Conservation (phyloP, 768 basidiomycete species). For the Psilocybe tampanensis region DNA sequence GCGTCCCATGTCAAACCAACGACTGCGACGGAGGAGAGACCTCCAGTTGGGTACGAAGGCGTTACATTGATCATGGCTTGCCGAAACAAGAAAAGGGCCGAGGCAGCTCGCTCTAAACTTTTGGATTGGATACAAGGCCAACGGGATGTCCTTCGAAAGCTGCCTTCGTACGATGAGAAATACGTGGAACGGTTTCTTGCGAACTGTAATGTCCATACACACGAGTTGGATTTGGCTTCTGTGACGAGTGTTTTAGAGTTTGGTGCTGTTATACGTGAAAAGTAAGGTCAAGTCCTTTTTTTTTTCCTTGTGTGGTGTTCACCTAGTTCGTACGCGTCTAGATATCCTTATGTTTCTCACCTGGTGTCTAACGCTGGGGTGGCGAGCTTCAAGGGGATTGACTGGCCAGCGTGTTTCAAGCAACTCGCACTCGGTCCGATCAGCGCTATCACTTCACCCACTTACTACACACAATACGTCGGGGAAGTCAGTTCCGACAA, state of each 20-base stretch:
- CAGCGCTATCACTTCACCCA: constrained; percentile 52
- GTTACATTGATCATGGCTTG: constrained; percentile 84
- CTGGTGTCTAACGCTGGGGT: constrained; percentile 82
- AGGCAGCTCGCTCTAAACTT: constrained; percentile 59
- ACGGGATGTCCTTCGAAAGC: constrained; percentile 38
- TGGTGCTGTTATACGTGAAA: constrained; percentile 50
- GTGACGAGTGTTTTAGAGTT: constrained; percentile 66
- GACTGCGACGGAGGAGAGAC: constrained; percentile 13
- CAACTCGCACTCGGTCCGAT: constrained; percentile 52
- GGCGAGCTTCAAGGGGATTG: constrained; percentile 55
- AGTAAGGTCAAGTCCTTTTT: constrained; percentile 39
- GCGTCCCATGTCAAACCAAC: constrained; percentile 27
- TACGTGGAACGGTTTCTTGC: constrained; percentile 60
- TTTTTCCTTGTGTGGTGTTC: constrained; percentile 6
- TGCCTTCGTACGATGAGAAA: constrained; percentile 42
- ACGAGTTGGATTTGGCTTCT: constrained; percentile 64
- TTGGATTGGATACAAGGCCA: constrained; percentile 55
- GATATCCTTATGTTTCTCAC: constrained; percentile 82
- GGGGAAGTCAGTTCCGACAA: constrained; percentile 69
- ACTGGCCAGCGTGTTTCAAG: constrained; percentile 46
- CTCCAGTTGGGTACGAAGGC: constrained; percentile 42
- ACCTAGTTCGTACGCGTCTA: constrained; percentile 28
- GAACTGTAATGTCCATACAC: constrained; percentile 61
- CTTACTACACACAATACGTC: constrained; percentile 55
- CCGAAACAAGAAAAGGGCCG: constrained; percentile 64